Conservation (phyloP, 371 early-diverging fungal genomes). For the Rhizopus sp. region DNA sequence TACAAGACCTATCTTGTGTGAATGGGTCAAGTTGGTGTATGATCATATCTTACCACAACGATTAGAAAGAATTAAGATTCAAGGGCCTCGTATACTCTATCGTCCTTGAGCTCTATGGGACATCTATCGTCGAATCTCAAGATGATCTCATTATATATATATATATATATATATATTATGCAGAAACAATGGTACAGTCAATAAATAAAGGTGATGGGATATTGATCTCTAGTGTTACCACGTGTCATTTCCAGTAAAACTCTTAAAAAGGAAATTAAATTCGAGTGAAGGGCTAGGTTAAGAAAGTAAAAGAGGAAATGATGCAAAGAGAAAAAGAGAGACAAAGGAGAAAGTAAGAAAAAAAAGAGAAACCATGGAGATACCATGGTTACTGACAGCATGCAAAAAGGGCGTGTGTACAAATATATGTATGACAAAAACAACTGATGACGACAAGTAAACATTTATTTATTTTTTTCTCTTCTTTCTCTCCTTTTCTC, state of each 20-base stretch:
- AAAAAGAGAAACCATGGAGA: background rate
- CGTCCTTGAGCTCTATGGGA: conserved; percentile 26
- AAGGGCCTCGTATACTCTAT: conserved; percentile 41
- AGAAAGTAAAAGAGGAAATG: background rate
- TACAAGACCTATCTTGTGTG: conserved; percentile 41
- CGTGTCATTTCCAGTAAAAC: conserved; percentile 15
- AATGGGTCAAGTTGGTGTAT: conserved; percentile 49
- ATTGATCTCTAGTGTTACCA: conserved; percentile 17
- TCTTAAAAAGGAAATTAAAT: conserved; percentile 6
- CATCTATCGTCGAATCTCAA: background rate
- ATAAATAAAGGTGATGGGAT: too few relatives aligned
- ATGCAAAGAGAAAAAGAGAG: background rate
- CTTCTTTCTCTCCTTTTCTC: conserved; percentile 15
- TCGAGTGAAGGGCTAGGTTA: background rate
- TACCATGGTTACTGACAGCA: background rate
- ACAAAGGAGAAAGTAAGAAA: conserved; percentile 2
- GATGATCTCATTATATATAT: background rate
- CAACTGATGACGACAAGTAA: conserved; percentile 17
- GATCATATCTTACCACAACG: conserved; percentile 43
- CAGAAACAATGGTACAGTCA: background rate
- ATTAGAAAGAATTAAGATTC: conserved; percentile 31
- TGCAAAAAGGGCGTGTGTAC: conserved; percentile 4
- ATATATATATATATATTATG: background rate
- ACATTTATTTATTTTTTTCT: background rate
- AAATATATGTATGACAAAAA: conserved; percentile 16